A percentile compares a stretch with the other conserved stretches of the same genome.
Conservation (phyloP, 2,329 filamentous ascomycete species). For the Diaporthe sp. region DNA sequence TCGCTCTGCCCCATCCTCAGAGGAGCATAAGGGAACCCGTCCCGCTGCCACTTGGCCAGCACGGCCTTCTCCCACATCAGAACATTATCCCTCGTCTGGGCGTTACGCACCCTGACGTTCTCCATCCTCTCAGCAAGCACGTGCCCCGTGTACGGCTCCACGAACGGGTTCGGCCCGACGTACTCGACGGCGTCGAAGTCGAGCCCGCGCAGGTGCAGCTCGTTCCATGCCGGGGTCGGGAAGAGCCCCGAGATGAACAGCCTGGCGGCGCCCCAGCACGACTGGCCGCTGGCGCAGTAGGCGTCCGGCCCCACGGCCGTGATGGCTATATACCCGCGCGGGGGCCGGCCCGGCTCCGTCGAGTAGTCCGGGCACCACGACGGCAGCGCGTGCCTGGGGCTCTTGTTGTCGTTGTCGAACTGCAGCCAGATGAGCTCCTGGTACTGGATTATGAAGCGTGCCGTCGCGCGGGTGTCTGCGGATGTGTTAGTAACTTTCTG, state of each 20-base stretch:
- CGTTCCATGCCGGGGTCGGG: not conserved
- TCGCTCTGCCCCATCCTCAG: not conserved
- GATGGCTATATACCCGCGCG: conserved; percentile 1
- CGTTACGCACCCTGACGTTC: conserved; percentile 4
- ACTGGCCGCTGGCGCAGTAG: conserved; percentile 1
- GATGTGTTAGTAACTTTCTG: not conserved
- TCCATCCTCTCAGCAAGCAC: conserved; percentile 19
- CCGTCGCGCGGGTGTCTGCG: conserved; percentile 4
- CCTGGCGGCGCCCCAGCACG: not conserved
- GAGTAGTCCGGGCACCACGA: conserved; percentile 30
- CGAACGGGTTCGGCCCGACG: not conserved
- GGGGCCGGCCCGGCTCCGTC: not conserved
- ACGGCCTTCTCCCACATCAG: conserved; percentile 11
- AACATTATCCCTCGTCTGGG: conserved; percentile 9
- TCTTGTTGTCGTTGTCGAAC: conserved; percentile 28
- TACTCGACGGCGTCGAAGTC: conserved; percentile 10
- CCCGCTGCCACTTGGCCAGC: conserved; percentile 14
- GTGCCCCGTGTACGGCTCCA: not conserved
- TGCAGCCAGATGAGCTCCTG: conserved; percentile 25
- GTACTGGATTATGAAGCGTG: conserved; percentile 26
- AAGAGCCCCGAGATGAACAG: not conserved
- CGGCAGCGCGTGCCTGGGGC: not conserved
- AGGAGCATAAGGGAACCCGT: not conserved
- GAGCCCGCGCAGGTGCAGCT: conserved; percentile 24
- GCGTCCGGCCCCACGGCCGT: not conserved